Base-by-base conservation (phyloP, 176 grass and related monocot species). In the Bothriochloa decipiens region DNA sequence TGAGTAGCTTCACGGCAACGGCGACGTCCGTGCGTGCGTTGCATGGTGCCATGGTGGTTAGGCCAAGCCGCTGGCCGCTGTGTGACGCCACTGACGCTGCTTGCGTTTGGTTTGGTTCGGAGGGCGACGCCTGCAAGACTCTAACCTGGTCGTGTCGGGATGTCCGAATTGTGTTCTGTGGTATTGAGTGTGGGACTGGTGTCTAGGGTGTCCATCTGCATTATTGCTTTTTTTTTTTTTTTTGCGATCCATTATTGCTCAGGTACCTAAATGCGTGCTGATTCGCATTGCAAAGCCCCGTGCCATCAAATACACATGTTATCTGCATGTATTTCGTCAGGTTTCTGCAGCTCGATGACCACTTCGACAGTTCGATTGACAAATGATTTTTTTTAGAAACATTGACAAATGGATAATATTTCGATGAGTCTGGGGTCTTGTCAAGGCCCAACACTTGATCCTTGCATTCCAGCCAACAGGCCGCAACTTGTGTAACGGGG, bases 1-100 rank as follows among this genome's bases (percentile, higher is more conserved):
- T 53, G 50, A 53, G 50, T 53, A 53, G 50, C 50, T 84, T 85
- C 83, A 23, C 46, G 73, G 82, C 73, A 58, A 77, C 82, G 63
- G 46, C 72, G 72, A 76, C 72, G 82, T 76, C 16, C 60, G 27
- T 53, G 39, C 53, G 22, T 33, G 58, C 70, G 39, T 29, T 29
- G 62, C n/a, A 7, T 18, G 49, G 36, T 37, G 36, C 36, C 46
- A 22, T 60, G 45, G 65, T 52, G 22, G 33, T 25, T 81, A 37
- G 46, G 74, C 8, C 1, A 37, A 4, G n/a, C 22, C 9, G 29
- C 72, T 42, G 42, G 42, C 16, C 47, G 52, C 7, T 26, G n/a
- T 29, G 57, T 20, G 43, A 27, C 37, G 35, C 36, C 32, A 20
- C 65, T 20, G 65, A 35, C 16, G 67, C 18, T 60, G 67, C 18